Evolutionary conservation across 140 eudicot species (phyloP).

Genomic region (Flaveria floridana): DNA sequence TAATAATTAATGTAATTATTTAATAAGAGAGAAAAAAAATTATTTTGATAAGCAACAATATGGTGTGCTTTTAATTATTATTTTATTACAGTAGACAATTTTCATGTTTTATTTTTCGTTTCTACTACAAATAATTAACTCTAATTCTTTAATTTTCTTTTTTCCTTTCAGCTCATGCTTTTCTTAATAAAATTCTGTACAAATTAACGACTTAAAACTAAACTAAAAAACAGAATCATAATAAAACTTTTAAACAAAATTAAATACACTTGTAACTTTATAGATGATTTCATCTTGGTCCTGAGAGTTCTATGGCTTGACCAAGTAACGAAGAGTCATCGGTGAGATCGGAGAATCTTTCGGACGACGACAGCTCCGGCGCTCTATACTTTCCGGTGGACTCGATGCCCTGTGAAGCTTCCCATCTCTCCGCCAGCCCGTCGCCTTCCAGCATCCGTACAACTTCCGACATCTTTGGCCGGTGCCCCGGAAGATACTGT

Average conservation of each 20-base stretch:
- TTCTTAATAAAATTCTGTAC: conserved; percentile 23
- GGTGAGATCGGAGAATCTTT: conserved; percentile 75
- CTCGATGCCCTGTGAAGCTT: conserved; percentile 64
- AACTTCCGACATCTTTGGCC: conserved; percentile 87
- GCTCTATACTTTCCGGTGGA: conserved; percentile 50
- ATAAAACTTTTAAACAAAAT: conserved; percentile 1
- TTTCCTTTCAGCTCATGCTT: conserved; percentile 2
- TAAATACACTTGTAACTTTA: conserved; percentile 11
- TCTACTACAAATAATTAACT: no score
- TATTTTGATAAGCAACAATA: no score
- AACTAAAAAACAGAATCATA: not conserved
- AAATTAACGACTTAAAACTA: conserved; percentile 16
- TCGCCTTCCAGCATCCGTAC: conserved; percentile 88
- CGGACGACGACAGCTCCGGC: conserved; percentile 65
- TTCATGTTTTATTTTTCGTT: not conserved
- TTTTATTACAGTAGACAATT: no score
- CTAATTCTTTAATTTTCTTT: not conserved
- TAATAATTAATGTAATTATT: no score
- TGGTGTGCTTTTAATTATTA: no score
- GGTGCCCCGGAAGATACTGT: conserved; percentile 67
- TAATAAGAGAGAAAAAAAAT: no score
- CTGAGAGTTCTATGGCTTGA: conserved; percentile 80
- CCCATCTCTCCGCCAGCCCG: conserved; percentile 87
- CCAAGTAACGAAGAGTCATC: conserved; percentile 74
- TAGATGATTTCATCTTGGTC: conserved; percentile 55